A percentile compares a stretch with the other conserved stretches of the same genome.
These are phyloP conservation scores for Zoysia pacifica DNA, from an alignment of 176 grass and related monocot species.

Conservation along the genomic window DNA sequence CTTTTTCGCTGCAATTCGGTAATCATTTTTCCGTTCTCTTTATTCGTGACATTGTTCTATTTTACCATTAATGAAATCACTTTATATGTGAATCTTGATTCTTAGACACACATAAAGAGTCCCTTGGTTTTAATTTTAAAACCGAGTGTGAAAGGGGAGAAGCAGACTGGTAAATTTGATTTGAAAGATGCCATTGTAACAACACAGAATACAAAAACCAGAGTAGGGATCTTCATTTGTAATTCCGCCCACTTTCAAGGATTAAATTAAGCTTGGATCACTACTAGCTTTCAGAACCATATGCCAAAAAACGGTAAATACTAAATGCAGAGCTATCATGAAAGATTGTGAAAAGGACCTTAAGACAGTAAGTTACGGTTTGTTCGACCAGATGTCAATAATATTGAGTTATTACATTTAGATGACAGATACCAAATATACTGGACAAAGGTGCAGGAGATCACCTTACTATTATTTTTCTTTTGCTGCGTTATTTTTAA, in stretches of 20 bases:
- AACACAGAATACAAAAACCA: background rate
- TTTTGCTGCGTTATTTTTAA: background rate
- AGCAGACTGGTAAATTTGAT: background rate
- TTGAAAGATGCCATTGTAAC: background rate
- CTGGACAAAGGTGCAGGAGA: background rate
- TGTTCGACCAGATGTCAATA: background rate
- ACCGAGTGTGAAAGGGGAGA: background rate
- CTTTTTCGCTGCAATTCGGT: too few relatives aligned
- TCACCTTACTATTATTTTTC: conserved; percentile 15
- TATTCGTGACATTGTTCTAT: too few relatives aligned
- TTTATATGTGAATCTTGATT: too few relatives aligned
- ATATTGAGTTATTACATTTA: conserved; percentile 1
- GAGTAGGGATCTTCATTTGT: background rate
- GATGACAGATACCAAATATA: background rate
- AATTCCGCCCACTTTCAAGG: background rate
- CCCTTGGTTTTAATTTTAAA: too few relatives aligned
- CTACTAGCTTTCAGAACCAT: background rate
- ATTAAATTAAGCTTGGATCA: background rate
- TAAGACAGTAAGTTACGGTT: background rate
- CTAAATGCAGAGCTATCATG: background rate
- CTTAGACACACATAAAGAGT: too few relatives aligned
- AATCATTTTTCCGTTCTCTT: too few relatives aligned
- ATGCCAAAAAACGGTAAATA: background rate
- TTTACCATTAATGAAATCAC: too few relatives aligned
- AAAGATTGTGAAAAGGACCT: background rate